These are phyloP conservation scores for Alternaria burnsii DNA, from an alignment of 2,329 filamentous ascomycete genomes.

Conservation along the genomic window DNA sequence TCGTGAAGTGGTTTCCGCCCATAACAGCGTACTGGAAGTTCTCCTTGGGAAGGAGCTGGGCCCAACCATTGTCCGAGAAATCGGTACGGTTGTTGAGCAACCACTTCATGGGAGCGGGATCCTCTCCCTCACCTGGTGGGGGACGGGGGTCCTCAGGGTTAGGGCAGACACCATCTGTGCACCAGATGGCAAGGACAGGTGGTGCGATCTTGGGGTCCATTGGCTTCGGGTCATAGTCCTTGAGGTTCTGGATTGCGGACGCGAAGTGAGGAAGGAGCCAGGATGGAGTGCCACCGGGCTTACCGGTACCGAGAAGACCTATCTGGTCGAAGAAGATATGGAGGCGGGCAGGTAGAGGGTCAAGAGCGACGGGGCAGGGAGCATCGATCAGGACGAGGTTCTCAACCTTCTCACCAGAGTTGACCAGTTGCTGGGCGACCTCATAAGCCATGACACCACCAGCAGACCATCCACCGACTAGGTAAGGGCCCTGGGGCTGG, in stretches of 20 bases:
- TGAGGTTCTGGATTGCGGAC: constrained; percentile 72
- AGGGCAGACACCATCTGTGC: constrained; percentile 76
- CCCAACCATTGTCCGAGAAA: constrained; percentile 75
- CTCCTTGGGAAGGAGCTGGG: constrained; percentile 67
- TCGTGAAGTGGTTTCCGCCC: constrained; percentile 77
- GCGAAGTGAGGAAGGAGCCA: constrained; percentile 80
- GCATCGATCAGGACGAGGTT: constrained; percentile 63
- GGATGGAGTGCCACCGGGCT: constrained; percentile 68
- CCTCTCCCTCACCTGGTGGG: constrained; percentile 66
- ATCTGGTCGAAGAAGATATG: constrained; percentile 78
- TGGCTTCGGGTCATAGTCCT: constrained; percentile 72
- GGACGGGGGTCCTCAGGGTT: constrained; percentile 71
- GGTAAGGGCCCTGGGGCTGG: constrained; percentile 69
- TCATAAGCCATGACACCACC: constrained; percentile 65
- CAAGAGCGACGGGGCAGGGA: constrained; percentile 61
- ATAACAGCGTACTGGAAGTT: constrained; percentile 73
- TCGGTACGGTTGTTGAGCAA: constrained; percentile 76
- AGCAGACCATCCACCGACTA: constrained; percentile 64
- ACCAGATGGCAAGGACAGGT: constrained; percentile 73
- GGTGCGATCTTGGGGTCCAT: constrained; percentile 68
- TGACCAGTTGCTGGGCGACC: constrained; percentile 59
- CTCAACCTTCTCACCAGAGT: constrained; percentile 59
- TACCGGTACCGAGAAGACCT: constrained; percentile 72
- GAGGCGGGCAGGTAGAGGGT: constrained; percentile 62
- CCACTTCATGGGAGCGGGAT: constrained; percentile 67